Conservation (phyloP, 2,329 filamentous ascomycete species). For the Ophiostoma sp. region DNA sequence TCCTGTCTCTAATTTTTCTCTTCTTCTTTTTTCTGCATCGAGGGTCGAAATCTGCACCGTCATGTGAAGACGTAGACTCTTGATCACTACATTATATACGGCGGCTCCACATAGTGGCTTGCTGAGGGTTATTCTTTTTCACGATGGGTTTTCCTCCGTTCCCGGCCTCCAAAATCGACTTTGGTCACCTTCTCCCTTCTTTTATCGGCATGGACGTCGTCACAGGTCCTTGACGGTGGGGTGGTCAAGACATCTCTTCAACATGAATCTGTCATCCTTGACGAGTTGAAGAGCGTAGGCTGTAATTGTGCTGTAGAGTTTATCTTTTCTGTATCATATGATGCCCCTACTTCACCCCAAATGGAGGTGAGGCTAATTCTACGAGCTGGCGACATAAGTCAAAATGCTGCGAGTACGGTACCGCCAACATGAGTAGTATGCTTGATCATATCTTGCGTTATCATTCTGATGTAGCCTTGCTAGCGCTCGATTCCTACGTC, state of each 20-base stretch:
- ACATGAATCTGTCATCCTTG: background rate
- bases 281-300: background rate
- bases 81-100: constrained; percentile 30
- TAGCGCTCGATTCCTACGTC: too few relatives aligned
- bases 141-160: constrained; percentile 51
- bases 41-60: constrained; percentile 40
- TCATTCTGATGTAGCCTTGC: too few relatives aligned
- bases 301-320: background rate
- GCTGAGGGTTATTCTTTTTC: constrained; percentile 46
- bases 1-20: constrained; percentile 30
- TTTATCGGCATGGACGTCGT: constrained; percentile 41
- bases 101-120: constrained; percentile 51
- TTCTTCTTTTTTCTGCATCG: constrained; percentile 37
- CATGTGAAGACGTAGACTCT: constrained; percentile 45
- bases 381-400: too few relatives aligned
- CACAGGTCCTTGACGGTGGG: constrained; percentile 47
- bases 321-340: background rate
- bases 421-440: too few relatives aligned
- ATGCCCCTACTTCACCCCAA: background rate
- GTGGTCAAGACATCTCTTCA: constrained; percentile 42
- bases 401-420: too few relatives aligned
- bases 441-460: too few relatives aligned
- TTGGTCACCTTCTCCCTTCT: constrained; percentile 43
- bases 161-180: constrained; percentile 47
- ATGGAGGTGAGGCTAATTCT: background rate